Evolutionary conservation across 2,329 filamentous ascomycete species (phyloP).

Genomic region (Lizonia empirigonia): DNA sequence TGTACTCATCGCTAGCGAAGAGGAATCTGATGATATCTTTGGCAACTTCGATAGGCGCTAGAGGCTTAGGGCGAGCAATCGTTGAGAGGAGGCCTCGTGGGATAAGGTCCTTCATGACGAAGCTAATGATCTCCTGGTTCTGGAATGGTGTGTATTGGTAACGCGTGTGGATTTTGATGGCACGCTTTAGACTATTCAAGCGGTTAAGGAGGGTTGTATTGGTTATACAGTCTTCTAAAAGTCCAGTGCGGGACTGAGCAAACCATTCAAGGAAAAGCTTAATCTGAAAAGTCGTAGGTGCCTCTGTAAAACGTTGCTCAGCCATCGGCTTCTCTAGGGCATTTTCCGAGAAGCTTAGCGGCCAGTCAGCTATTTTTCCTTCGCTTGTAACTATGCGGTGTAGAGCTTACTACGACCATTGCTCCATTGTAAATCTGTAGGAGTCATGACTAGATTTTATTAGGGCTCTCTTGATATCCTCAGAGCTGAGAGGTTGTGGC

Average conservation of each 20-base stretch:
- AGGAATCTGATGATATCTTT: constrained; percentile 15
- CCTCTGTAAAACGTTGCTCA: background rate
- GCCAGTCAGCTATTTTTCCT: background rate
- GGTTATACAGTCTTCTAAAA: constrained; percentile 16
- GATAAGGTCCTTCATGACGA: background rate
- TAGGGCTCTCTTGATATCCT: no score
- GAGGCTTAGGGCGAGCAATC: constrained; percentile 2
- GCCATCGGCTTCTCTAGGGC: background rate
- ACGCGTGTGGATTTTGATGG: constrained; percentile 13
- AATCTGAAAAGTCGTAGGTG: constrained; percentile 1
- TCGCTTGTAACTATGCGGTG: no score
- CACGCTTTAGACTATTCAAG: constrained; percentile 12
- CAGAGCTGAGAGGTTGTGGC: no score
- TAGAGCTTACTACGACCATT: background rate
- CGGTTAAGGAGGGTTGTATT: constrained; percentile 11
- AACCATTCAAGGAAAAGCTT: constrained; percentile 12
- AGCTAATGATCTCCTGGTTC: constrained; percentile 4
- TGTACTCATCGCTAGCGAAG: constrained; percentile 16
- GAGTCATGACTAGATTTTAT: background rate
- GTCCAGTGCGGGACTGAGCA: constrained; percentile 3
- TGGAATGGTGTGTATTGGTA: constrained; percentile 8
- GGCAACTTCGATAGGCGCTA: constrained; percentile 7
- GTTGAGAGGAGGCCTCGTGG: background rate
- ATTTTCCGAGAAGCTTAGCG: background rate
- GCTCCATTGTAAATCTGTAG: background rate